These are phyloP conservation scores for Seminavis robusta DNA, from an alignment of 108 stramenopile species.

Conservation along the genomic window DNA sequence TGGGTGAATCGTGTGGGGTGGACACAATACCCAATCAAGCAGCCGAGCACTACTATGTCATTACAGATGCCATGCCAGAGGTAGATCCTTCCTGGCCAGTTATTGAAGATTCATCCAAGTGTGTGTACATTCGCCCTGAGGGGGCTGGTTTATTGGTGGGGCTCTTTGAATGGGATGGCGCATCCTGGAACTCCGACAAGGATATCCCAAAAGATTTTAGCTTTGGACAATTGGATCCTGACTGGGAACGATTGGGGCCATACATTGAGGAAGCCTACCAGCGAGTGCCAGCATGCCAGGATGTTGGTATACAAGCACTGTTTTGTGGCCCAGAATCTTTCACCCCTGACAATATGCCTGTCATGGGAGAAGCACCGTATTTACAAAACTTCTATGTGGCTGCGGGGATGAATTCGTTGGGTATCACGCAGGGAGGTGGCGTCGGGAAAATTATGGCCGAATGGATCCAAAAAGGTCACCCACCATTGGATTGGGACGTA, in stretches of 20 bases:
- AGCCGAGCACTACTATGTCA: constrained; percentile 82
- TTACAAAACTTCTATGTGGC: constrained; percentile 65
- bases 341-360: constrained; percentile 56
- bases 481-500: constrained; percentile 49
- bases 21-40: constrained; percentile 70
- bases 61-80: constrained; percentile 62
- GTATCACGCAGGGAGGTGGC: constrained; percentile 73
- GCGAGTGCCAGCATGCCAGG: constrained; percentile 35
- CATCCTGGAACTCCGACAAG: constrained; percentile 46
- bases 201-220: constrained; percentile 46
- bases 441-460: constrained; percentile 49
- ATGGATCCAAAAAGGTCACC: constrained; percentile 44
- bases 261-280: constrained; percentile 65
- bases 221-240: constrained; percentile 70
- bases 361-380: constrained; percentile 59
- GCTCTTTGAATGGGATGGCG: constrained; percentile 65
- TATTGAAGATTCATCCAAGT: constrained; percentile 60
- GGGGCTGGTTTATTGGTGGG: constrained; percentile 75
- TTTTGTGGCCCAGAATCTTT: constrained; percentile 85
- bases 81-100: constrained; percentile 80
- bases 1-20: constrained; percentile 42
- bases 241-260: constrained; percentile 78
- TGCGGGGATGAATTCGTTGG: constrained; percentile 72
- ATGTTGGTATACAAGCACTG: constrained; percentile 63
- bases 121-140: constrained; percentile 77